phyloP scores from a whole-genome alignment of 345 rosid species.

The Eutrema japonicum region DNA sequence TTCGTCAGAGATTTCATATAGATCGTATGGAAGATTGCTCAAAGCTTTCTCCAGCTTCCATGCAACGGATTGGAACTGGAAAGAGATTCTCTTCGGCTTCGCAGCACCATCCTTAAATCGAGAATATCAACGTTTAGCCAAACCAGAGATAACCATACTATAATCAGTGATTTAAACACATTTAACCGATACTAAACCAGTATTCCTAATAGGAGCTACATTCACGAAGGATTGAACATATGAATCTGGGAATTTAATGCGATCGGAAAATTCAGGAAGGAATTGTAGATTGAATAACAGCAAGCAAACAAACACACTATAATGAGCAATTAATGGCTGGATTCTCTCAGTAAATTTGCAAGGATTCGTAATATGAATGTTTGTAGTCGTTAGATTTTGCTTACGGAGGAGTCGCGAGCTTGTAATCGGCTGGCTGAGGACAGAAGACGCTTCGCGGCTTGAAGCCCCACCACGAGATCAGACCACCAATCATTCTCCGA shows the following conservation, averaged over 20 bases:
- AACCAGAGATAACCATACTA: constrained; percentile 28
- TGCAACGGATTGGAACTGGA: constrained; percentile 80
- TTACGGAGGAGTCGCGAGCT: constrained; percentile 62
- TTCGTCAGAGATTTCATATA: constrained; percentile 84
- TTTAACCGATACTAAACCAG: constrained; percentile 35
- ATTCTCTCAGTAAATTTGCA: background rate
- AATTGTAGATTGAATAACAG: background rate
- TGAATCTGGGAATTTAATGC: constrained; percentile 25
- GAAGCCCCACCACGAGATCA: constrained; percentile 63
- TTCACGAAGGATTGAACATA: constrained; percentile 4
- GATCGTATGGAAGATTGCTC: constrained; percentile 66
- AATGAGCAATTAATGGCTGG: background rate
- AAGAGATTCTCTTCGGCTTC: constrained; percentile 57
- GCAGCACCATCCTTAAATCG: constrained; percentile 69
- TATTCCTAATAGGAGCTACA: background rate
- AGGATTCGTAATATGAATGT: background rate
- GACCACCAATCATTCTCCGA: constrained; percentile 61
- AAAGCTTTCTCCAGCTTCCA: constrained; percentile 88
- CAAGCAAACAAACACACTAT: background rate
- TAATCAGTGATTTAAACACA: background rate
- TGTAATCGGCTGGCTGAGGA: constrained; percentile 48
- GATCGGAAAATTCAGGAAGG: background rate
- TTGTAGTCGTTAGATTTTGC: constrained; percentile 28
- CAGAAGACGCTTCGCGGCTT: constrained; percentile 64
- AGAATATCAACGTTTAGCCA: constrained; percentile 21